Evolutionary conservation across 2,329 filamentous ascomycete species (phyloP).

Genomic region (Hypoxylon sp.): DNA sequence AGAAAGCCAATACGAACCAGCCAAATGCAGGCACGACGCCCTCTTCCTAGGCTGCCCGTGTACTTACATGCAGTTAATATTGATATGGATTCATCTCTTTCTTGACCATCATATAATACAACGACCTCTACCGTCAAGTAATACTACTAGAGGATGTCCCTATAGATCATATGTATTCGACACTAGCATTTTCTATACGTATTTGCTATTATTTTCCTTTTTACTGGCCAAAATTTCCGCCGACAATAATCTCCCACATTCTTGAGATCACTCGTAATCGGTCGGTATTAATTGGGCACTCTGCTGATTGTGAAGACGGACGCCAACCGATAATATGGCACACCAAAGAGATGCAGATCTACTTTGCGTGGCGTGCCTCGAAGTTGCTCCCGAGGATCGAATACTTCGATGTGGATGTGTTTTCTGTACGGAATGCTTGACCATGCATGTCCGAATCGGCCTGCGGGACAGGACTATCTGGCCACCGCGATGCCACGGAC

Average conservation of each 20-base stretch:
- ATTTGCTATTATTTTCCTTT: conserved; percentile 5
- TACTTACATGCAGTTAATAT: neutral
- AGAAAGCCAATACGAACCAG: neutral
- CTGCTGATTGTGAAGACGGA: neutral
- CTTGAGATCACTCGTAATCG: neutral
- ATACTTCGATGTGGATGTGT: conserved; percentile 12
- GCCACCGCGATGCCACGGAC: conserved; percentile 23
- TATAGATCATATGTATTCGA: neutral
- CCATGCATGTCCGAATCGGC: neutral
- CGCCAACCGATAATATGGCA: neutral
- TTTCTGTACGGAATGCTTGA: conserved; percentile 26
- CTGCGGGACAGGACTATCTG: neutral
- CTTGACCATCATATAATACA: neutral
- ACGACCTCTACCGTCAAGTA: neutral
- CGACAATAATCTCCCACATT: neutral
- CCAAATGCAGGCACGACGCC: neutral
- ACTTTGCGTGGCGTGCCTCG: conserved; percentile 10
- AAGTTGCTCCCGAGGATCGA: neutral
- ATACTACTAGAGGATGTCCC: neutral
- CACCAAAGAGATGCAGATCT: too few relatives aligned
- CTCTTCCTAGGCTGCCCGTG: neutral
- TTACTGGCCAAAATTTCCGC: neutral
- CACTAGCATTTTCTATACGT: conserved; percentile 1
- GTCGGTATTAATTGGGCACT: neutral
- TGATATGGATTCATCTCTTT: neutral